A percentile compares a stretch with the other conserved stretches of the same genome.
phyloP scores from a whole-genome alignment of 2,329 filamentous ascomycete species.

The Aureobasidium sp. region DNA sequence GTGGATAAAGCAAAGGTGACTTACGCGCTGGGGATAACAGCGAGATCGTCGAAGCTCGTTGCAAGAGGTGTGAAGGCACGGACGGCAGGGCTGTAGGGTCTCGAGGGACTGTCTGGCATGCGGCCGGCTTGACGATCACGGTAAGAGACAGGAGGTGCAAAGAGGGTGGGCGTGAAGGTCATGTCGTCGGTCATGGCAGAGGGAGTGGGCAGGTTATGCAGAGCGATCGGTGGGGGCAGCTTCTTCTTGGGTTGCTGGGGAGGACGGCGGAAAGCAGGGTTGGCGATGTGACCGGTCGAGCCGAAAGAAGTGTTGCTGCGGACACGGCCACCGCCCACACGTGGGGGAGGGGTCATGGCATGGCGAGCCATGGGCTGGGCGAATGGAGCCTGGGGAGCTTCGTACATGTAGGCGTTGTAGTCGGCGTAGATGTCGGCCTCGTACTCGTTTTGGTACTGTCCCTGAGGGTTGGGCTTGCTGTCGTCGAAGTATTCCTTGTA shows the following conservation, averaged over 20 bases:
- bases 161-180: slow-evolving; percentile 63
- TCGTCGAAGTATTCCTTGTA: slow-evolving; percentile 99
- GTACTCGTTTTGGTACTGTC: slow-evolving; percentile 46
- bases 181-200: slow-evolving; percentile 68
- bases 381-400: slow-evolving; percentile 46
- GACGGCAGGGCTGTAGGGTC: slow-evolving; percentile 66
- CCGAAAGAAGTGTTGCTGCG: slow-evolving; percentile 35
- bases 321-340: slow-evolving; percentile 44
- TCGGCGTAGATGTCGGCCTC: slow-evolving; percentile 54
- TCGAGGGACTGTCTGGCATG: slow-evolving; percentile 48
- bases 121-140: slow-evolving; percentile 60
- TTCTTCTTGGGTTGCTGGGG: slow-evolving; percentile 40
- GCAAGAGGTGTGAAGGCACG: slow-evolving; percentile 69
- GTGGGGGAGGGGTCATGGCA: slow-evolving; percentile 90
- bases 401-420: slow-evolving; percentile 49
- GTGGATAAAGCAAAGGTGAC: slow-evolving; percentile 33
- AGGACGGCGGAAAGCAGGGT: slow-evolving; percentile 21
- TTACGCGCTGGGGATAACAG: slow-evolving; percentile 83
- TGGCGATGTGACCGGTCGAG: slow-evolving; percentile 32
- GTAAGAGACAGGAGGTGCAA: slow-evolving; percentile 63
- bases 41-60: slow-evolving; percentile 79
- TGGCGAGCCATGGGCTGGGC: slow-evolving; percentile 70
- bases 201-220: slow-evolving; percentile 75
- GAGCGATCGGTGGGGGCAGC: slow-evolving; percentile 62
- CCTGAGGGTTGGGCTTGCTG: slow-evolving; percentile 42